phyloP scores from a whole-genome alignment of 441 rosid genomes.

The Cnidoscolus chayamansa region DNA sequence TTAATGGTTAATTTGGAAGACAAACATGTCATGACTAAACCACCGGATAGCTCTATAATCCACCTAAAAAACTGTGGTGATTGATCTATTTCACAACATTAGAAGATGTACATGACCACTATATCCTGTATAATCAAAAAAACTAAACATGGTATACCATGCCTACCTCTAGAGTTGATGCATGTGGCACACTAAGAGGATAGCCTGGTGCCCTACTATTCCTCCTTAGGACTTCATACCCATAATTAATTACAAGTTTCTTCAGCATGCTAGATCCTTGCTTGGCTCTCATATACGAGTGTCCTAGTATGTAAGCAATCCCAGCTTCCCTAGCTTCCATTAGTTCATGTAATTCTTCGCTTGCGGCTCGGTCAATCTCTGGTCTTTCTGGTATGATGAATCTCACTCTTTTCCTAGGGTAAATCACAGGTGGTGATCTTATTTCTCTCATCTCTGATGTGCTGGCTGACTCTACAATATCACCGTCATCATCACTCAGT shows the following conservation, averaged over 20 bases:
- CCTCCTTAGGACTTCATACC: slow-evolving; percentile 83
- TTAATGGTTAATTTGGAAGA: not conserved
- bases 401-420: slow-evolving; percentile 61
- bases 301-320: slow-evolving; percentile 82
- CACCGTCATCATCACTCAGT: slow-evolving; percentile 41
- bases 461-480: slow-evolving; percentile 39
- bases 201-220: slow-evolving; percentile 59
- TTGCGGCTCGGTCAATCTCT: slow-evolving; percentile 50
- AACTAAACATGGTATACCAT: slow-evolving; percentile 70
- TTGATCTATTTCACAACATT: slow-evolving; percentile 28
- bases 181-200: slow-evolving; percentile 59
- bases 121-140: slow-evolving; percentile 21
- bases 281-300: slow-evolving; percentile 74
- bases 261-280: slow-evolving; percentile 73
- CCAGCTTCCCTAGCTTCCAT: slow-evolving; percentile 89
- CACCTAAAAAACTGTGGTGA: slow-evolving; percentile 20
- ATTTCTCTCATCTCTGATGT: slow-evolving; percentile 63
- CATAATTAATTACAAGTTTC: slow-evolving; percentile 60
- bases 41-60: slow-evolving; percentile 15
- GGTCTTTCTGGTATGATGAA: slow-evolving; percentile 79
- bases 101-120: slow-evolving; percentile 23
- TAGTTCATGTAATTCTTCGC: slow-evolving; percentile 69
- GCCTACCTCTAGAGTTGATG: slow-evolving; percentile 89
- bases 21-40: not conserved
- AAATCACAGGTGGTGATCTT: slow-evolving; percentile 38